phyloP scores from a whole-genome alignment of 1,139 yeast species.

The Kodamaea suecica region DNA sequence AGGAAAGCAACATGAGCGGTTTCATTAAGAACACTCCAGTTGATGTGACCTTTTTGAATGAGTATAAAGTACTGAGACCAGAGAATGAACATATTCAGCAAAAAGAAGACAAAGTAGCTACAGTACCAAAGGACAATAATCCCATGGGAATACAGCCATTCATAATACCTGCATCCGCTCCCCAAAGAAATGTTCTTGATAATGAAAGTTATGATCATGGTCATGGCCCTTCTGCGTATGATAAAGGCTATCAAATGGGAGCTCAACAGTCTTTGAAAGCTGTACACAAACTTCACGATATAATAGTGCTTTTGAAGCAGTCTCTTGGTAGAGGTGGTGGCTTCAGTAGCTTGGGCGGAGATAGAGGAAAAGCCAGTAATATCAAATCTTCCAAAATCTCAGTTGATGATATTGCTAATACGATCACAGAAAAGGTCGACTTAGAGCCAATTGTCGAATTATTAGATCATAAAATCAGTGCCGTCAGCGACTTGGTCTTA shows the following conservation, averaged over 20 bases:
- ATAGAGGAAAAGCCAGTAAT: background rate
- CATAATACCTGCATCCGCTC: slow-evolving; percentile 13
- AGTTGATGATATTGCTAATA: slow-evolving; percentile 36
- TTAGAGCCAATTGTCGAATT: slow-evolving; percentile 32
- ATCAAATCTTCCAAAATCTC: background rate
- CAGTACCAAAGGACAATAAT: background rate
- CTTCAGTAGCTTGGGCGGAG: background rate
- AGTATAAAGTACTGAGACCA: slow-evolving; percentile 11
- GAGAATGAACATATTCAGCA: slow-evolving; percentile 1
- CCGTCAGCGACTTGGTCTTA: slow-evolving; percentile 25
- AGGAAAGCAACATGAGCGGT: slow-evolving; percentile 16
- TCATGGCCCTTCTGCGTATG: slow-evolving; percentile 32
- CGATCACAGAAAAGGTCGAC: slow-evolving; percentile 32
- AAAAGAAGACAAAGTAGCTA: slow-evolving; percentile 1
- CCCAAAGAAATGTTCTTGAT: slow-evolving; percentile 2
- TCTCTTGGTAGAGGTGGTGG: slow-evolving; percentile 2
- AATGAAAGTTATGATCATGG: slow-evolving; percentile 20
- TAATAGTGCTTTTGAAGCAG: slow-evolving; percentile 7
- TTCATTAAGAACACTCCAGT: slow-evolving; percentile 27
- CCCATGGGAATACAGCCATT: slow-evolving; percentile 31
- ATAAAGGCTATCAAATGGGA: slow-evolving; percentile 37
- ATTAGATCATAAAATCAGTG: slow-evolving; percentile 29
- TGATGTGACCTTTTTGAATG: slow-evolving; percentile 28
- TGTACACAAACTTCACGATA: slow-evolving; percentile 19
- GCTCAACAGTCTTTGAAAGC: slow-evolving; percentile 27